A percentile compares a stretch with the other conserved stretches of the same genome.
Evolutionary conservation across 139 green algal genomes (phyloP).

Genomic region (Spirogloea muscicola): DNA sequence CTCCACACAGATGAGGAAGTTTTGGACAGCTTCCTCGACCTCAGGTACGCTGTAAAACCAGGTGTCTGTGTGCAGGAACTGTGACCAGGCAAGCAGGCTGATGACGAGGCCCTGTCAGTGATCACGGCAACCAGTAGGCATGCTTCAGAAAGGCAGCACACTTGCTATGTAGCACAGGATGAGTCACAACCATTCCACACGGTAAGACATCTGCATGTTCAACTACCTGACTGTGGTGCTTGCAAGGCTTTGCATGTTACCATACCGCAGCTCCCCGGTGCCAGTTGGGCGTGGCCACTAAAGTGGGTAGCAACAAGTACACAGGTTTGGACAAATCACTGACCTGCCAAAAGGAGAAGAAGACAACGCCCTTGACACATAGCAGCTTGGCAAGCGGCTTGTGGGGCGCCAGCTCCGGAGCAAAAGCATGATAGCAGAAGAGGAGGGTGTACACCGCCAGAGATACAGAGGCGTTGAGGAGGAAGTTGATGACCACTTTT

Average conservation of each 20-base stretch:
- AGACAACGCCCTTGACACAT: constrained; percentile 90
- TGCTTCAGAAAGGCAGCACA: too few species aligned
- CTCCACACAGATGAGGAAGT: neutral
- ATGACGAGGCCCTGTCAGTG: too few species aligned
- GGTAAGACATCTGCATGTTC: too few species aligned
- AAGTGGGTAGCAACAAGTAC: too few species aligned
- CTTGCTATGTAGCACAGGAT: too few species aligned
- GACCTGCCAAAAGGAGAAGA: constrained; percentile 95
- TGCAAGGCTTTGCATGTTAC: too few species aligned
- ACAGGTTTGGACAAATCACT: too few species aligned
- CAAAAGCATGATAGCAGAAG: constrained; percentile 79
- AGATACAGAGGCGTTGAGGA: constrained; percentile 75
- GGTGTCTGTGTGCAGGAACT: neutral
- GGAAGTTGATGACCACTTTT: constrained; percentile 50
- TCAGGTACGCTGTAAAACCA: neutral
- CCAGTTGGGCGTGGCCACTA: too few species aligned
- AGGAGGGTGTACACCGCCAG: constrained; percentile 94
- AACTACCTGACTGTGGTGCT: too few species aligned
- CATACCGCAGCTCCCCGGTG: too few species aligned
- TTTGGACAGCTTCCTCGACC: neutral
- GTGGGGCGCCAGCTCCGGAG: constrained; percentile 82
- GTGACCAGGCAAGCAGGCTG: neutral
- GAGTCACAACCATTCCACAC: too few species aligned
- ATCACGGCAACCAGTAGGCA: too few species aligned
- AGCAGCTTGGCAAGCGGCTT: constrained; percentile 91